Base-by-base conservation (phyloP, 371 early-diverging fungal species). In the Paraphysoderma sedebokerense region DNA sequence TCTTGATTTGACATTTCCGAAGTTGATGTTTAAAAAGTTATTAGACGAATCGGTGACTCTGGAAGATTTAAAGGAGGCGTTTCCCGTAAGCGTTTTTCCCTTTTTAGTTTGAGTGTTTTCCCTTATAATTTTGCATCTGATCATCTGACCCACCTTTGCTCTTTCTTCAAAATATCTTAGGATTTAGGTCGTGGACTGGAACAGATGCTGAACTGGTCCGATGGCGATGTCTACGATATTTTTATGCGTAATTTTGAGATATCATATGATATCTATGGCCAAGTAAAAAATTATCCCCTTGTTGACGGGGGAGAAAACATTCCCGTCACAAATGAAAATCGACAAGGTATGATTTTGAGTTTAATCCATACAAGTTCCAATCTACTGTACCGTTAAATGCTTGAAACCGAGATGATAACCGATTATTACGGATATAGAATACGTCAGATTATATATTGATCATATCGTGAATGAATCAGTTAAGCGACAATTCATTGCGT, bases 401-500 rank as follows among this genome's bases (percentile, higher is more conserved):
- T n/a, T n/a, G n/a, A n/a, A n/a, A n/a, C n/a, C n/a, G n/a, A n/a
- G n/a, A n/a, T n/a, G n/a, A n/a, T n/a, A n/a, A n/a, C n/a, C n/a
- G n/a, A n/a, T n/a, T n/a, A n/a, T n/a, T n/a, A n/a, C n/a, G n/a
- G n/a, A n/a, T n/a, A 17, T 41, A 41, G 5, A 49, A 66, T 92
- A 61, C 74, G 82, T 58, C 71, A 80, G 60, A 67, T 17, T 87
- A 32, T 90, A 90, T 56, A 62, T 79, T 20, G 70, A 90, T 44
- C 89, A 85, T 58, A 72, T 80, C 31, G 72, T 85, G 3, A 79
- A 80, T 48, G 67, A 71, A 26, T 82, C 84, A 53, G 82, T 97
- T 44, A 70, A 81, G 24, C 66, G 77, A 11, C 93, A 85, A 51
- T 87, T 85, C 49, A 60, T 59, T 22, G 90, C 90, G 4, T 92